phyloP scores from a whole-genome alignment of 495 filamentous ascomycete species.

The Annulohypoxylon maeteangense region DNA sequence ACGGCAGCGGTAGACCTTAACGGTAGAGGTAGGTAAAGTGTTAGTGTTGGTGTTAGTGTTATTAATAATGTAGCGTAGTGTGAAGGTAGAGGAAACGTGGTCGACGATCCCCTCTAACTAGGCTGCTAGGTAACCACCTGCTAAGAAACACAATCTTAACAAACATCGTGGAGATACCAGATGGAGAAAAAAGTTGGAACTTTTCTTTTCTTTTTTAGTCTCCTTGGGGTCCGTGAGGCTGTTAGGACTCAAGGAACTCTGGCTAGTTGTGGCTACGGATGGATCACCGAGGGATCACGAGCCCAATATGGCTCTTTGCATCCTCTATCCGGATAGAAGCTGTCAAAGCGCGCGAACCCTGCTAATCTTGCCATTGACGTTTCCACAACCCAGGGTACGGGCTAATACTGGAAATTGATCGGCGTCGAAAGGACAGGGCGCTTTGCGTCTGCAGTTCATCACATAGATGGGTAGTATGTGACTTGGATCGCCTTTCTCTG shows the following conservation, averaged over 20 bases:
- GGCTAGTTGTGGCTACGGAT: slow-evolving; percentile 1
- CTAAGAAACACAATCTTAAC: background rate
- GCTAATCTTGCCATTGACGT: slow-evolving; percentile 9
- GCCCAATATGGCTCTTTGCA: slow-evolving; percentile 23
- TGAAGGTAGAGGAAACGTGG: slow-evolving; percentile 19
- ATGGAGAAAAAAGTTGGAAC: background rate
- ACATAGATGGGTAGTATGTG: slow-evolving; percentile 11
- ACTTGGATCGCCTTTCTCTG: slow-evolving; percentile 10
- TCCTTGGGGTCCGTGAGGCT: slow-evolving; percentile 18
- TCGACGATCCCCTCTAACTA: background rate
- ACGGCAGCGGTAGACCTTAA: too few species aligned
- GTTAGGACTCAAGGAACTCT: background rate
- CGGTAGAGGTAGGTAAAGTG: background rate
- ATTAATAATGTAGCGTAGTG: background rate
- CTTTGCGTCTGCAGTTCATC: slow-evolving; percentile 31
- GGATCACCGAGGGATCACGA: slow-evolving; percentile 25
- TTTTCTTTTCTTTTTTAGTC: background rate
- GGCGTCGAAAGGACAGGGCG: slow-evolving; percentile 19
- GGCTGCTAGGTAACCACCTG: background rate
- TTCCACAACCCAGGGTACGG: background rate
- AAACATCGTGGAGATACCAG: slow-evolving; percentile 6
- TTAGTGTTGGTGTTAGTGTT: background rate
- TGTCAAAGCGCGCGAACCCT: slow-evolving; percentile 29
- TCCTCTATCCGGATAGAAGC: slow-evolving; percentile 24
- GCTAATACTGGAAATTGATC: slow-evolving; percentile 37